Conservation (phyloP, 148 eudicot species). For the Heliosperma pusillum region DNA sequence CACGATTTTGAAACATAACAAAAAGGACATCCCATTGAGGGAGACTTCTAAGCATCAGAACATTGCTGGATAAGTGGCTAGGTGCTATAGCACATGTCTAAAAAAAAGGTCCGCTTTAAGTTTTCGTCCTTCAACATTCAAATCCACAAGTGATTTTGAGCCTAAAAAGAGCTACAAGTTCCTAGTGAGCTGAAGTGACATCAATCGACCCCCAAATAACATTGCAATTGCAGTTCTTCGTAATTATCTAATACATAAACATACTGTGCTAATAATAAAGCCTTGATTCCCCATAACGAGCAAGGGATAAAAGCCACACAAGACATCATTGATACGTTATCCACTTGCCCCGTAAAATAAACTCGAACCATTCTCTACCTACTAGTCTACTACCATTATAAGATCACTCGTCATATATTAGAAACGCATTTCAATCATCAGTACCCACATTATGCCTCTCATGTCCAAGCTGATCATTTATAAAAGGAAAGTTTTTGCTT, state of each 20-base stretch:
- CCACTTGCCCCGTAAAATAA: background rate
- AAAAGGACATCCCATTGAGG: no score
- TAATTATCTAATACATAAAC: background rate
- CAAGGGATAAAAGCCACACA: background rate
- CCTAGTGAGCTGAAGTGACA: background rate
- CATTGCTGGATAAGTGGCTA: no score
- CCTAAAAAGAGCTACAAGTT: no score
- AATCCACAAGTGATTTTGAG: no score
- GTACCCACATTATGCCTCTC: background rate
- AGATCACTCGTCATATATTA: background rate
- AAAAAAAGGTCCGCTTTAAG: no score
- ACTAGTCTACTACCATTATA: background rate
- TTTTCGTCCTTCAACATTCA: no score
- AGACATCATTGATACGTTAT: no score
- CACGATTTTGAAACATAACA: background rate
- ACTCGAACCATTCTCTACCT: background rate
- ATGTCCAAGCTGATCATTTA: background rate
- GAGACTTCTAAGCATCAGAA: no score
- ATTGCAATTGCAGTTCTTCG: background rate
- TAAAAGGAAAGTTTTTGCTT: background rate
- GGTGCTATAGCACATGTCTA: no score
- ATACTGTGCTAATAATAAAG: background rate
- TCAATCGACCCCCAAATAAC: background rate
- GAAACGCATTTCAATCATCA: background rate
- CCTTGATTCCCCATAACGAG: background rate